These are phyloP conservation scores for Daldinia vernicosa DNA, from an alignment of 495 filamentous ascomycete species.

Conservation along the genomic window DNA sequence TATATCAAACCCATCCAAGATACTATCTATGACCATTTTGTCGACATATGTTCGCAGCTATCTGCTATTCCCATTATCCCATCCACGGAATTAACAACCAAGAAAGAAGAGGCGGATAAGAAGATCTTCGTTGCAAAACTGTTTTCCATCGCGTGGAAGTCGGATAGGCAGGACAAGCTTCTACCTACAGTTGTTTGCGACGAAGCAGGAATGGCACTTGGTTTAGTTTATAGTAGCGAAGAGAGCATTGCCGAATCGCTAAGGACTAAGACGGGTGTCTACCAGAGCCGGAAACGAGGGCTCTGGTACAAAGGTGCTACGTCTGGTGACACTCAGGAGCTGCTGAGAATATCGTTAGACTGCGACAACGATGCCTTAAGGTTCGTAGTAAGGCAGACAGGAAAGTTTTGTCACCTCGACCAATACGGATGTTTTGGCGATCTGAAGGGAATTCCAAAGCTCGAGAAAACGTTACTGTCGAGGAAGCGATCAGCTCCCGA, in stretches of 20 bases:
- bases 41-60: constrained; percentile 61
- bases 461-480: constrained; percentile 83
- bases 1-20: constrained; percentile 56
- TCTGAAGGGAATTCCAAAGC: constrained; percentile 78
- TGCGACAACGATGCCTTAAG: constrained; percentile 93
- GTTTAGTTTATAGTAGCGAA: constrained; percentile 90
- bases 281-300: constrained; percentile 92
- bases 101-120: constrained; percentile 63
- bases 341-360: constrained; percentile 84
- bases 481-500: constrained; percentile 82
- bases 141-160: constrained; percentile 72
- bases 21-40: constrained; percentile 60
- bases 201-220: constrained; percentile 84
- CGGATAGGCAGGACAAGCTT: constrained; percentile 85
- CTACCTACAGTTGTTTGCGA: constrained; percentile 89
- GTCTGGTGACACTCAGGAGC: constrained; percentile 90
- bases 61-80: constrained; percentile 83
- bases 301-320: constrained; percentile 97
- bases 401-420: constrained; percentile 93
- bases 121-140: constrained; percentile 71
- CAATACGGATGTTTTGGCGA: constrained; percentile 91
- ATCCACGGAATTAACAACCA: constrained; percentile 71
- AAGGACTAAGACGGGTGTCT: constrained; percentile 88
- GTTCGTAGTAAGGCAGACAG: constrained; percentile 89
- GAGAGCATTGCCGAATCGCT: constrained; percentile 90